Conservation (phyloP, 176 grass and related monocot genomes). For the Calamus simplicifolius region DNA sequence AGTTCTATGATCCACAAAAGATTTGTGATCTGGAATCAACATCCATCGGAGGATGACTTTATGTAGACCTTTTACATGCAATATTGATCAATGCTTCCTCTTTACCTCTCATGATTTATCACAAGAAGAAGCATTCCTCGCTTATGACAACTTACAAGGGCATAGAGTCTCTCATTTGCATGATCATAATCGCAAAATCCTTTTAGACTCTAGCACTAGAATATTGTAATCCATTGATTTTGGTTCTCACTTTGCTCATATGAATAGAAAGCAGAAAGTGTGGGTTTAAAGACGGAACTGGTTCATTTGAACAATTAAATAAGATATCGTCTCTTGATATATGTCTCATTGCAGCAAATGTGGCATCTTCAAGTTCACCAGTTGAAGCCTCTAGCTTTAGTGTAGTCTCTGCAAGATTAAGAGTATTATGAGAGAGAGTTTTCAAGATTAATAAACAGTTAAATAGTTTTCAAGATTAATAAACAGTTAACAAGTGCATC, state of each 20-base stretch:
- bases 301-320: conserved; percentile 18
- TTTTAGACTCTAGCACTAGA: neutral
- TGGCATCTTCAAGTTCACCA: conserved; percentile 82
- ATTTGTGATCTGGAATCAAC: conserved; percentile 94
- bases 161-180: too few relatives aligned
- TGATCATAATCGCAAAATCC: neutral
- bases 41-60: neutral
- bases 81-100: too few relatives aligned
- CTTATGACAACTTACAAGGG: too few relatives aligned
- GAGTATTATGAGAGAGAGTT: conserved; percentile 28
- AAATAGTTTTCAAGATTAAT: neutral
- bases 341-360: conserved; percentile 57
- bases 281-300: conserved; percentile 29
- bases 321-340: conserved; percentile 39
- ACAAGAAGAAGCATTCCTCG: too few relatives aligned
- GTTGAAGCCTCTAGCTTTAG: conserved; percentile 88
- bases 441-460: too few relatives aligned
- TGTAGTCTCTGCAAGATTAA: conserved; percentile 74
- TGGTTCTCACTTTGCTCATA: neutral
- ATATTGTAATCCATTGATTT: neutral
- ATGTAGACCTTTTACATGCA: too few relatives aligned
- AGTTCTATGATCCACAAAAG: conserved; percentile 64
- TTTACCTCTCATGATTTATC: too few relatives aligned
- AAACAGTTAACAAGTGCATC: neutral
- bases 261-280: neutral